Conservation (phyloP, 495 filamentous ascomycete species). For the Clohesyomyces aquaticus region DNA sequence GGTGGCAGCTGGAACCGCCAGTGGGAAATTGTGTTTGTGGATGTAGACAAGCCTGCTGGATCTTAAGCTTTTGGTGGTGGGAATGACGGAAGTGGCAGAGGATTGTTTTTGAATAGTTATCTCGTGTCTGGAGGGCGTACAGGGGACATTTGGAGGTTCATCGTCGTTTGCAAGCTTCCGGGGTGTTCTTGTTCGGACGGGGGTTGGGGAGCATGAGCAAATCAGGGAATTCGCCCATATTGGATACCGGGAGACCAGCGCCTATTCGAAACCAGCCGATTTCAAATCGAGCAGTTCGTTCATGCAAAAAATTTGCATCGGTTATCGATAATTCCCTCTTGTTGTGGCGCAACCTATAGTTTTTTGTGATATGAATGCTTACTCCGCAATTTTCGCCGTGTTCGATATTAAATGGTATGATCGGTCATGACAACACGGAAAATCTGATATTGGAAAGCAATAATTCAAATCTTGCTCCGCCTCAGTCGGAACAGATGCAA, state of each 20-base stretch:
- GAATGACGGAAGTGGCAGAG: too few species aligned
- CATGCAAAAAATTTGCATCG: neutral
- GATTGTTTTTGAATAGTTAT: too few species aligned
- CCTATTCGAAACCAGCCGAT: neutral
- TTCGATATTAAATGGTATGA: neutral
- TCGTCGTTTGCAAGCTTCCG: neutral
- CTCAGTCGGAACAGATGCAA: too few species aligned
- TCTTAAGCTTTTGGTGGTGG: neutral
- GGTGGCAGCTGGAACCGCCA: conserved; percentile 90
- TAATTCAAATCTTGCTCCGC: too few species aligned
- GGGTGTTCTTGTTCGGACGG: neutral
- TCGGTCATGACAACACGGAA: conserved; percentile 1
- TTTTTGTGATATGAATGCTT: neutral
- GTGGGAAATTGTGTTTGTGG: conserved; percentile 91
- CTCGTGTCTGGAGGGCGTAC: neutral
- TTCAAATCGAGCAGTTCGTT: neutral
- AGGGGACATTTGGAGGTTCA: neutral
- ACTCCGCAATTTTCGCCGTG: neutral
- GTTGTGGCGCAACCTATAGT: neutral
- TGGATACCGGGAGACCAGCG: neutral
- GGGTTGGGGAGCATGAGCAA: neutral
- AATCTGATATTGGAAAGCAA: neutral
- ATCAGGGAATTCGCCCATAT: neutral
- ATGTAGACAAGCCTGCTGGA: conserved; percentile 57
- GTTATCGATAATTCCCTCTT: neutral